Conservation (phyloP, 179 eudicot species). For the Sideroxylon spinosum region DNA sequence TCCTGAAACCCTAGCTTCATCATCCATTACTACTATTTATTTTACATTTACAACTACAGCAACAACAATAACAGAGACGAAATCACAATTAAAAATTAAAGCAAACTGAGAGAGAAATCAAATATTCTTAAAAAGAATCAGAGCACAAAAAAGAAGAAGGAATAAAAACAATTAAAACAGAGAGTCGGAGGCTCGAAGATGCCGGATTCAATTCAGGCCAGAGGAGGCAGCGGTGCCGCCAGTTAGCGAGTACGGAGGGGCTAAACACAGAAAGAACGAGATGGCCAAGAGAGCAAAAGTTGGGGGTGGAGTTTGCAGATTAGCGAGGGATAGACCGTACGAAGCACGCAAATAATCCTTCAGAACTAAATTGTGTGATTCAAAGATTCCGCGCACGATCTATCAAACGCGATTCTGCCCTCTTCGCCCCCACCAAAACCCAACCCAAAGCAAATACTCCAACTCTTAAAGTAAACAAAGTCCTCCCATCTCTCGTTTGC, state of each 20-base stretch:
- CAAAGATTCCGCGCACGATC: conserved; percentile 64
- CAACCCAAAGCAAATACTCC: not conserved
- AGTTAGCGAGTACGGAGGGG: not conserved
- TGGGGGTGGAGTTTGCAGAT: conserved; percentile 42
- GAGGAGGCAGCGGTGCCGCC: not conserved
- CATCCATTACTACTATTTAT: conserved; percentile 22
- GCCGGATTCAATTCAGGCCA: too few species aligned
- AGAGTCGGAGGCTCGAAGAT: not conserved
- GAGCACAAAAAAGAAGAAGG: not conserved
- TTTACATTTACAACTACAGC: not conserved
- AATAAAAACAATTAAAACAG: not conserved
- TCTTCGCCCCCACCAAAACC: conserved; percentile 21
- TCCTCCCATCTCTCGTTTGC: not conserved
- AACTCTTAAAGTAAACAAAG: not conserved
- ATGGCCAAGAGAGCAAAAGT: not conserved
- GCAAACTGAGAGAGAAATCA: not conserved
- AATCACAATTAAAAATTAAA: not conserved
- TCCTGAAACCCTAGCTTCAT: conserved; percentile 21
- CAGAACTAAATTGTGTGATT: conserved; percentile 51
- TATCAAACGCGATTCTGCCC: conserved; percentile 85
- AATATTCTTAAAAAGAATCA: not conserved
- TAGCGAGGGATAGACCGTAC: conserved; percentile 92
- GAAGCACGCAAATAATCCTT: conserved; percentile 60
- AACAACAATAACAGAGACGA: not conserved
- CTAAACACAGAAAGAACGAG: not conserved